Base-by-base conservation (phyloP, 148 eudicot genomes). In the Rhododendron henanense region DNA sequence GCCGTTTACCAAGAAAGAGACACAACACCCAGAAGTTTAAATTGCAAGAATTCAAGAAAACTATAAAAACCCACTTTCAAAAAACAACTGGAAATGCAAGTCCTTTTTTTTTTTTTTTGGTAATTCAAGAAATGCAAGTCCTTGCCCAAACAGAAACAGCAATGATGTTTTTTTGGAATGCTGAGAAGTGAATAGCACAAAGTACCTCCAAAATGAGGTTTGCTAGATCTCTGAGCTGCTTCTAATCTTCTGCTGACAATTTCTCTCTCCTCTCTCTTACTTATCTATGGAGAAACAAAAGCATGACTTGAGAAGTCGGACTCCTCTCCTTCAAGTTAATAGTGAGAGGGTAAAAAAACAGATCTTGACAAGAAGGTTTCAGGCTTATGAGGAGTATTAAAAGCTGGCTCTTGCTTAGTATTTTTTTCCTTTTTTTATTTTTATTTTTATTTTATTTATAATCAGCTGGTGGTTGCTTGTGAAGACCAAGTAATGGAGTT, bases 311-410 rank as follows among this genome's bases (percentile, higher is more conserved):
- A 78, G 48, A 11, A 85, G 83, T 80, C 76, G 83, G 85, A 84
- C 45, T 78, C 33, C 78, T 85, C 87, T 79, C 21, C 13, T 47
- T 10, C 15, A n/a, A 5, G 50, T 63, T 16, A 25, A 31, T 5
- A 84, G 83, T 25, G 61, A 28, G 28, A 63, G 15, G 18, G 77
- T n/a, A 65, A 61, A 67, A 85, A 82, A 35, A 61, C 88, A 86
- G 85, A 86, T 86, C 88, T 82, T 86, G 85, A 14, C 50, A 85
- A 48, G 91, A 84, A 85, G 83, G 48, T 78, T 88, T 87, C 84
- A 86, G 84, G 85, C 48, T 77, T 86, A 19, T 6, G 23, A 57
- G 75, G 57, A 47, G n/a, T 41, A 78, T 41, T 41, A 41, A 84
- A 71, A 81, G 74, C 61, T 65, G 89, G 81, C 6, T 41, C 45